phyloP scores from a whole-genome alignment of 176 grass and related monocot species.

The Oropetium thomaeum region DNA sequence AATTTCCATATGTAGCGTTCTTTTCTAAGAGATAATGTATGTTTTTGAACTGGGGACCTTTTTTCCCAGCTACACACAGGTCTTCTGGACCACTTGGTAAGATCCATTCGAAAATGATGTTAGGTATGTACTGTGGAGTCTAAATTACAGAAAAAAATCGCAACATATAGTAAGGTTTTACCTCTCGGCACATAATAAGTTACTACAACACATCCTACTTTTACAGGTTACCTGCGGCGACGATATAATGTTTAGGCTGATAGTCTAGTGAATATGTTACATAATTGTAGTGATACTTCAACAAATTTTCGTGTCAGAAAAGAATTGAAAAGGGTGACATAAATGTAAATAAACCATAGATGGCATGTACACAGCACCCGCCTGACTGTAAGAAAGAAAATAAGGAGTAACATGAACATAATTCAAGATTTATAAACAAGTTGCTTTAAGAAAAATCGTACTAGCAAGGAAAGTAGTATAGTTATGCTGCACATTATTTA shows the following conservation, averaged over 20 bases:
- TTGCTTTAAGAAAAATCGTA: not conserved
- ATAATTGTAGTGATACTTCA: not conserved
- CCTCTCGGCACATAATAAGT: not conserved
- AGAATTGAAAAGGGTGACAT: not conserved
- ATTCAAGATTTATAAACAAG: not conserved
- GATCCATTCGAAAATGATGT: not conserved
- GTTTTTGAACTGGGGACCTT: not conserved
- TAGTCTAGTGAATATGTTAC: not conserved
- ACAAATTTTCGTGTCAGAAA: not conserved
- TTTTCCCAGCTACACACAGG: not conserved
- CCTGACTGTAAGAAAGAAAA: no score
- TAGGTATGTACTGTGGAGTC: not conserved
- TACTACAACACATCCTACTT: not conserved
- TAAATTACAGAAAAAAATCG: not conserved
- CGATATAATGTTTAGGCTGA: not conserved
- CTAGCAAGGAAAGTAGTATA: not conserved
- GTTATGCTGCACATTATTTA: not conserved
- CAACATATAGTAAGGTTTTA: not conserved
- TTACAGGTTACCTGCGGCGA: not conserved
- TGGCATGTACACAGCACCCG: no score
- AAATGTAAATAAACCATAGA: not conserved
- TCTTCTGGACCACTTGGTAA: slow-evolving; percentile 7
- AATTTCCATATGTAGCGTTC: slow-evolving; percentile 13
- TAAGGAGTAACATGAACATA: not conserved
- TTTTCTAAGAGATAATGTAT: slow-evolving; percentile 26